Evolutionary conservation across 208 protist genomes (phyloP), one percentile per base, ranked within the genome.

Genomic region (Strigomonas galati): DNA sequence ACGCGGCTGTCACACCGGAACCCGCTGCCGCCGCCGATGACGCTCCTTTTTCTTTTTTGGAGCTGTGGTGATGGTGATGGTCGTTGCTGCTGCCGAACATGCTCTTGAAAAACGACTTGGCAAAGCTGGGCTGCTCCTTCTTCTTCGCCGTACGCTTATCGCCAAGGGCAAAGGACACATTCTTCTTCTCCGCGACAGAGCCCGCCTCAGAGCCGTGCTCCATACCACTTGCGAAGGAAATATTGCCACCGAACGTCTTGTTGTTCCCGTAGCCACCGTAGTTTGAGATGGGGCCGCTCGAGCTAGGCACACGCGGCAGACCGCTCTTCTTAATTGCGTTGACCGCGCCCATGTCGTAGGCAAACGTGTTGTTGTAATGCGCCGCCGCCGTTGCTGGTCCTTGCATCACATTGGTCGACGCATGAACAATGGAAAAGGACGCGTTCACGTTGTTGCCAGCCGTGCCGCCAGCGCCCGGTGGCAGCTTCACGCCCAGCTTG

Each of bases 41-140:
- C 32, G 12, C 40, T 26, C 49, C 54, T 1, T 19, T 63, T 9
- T 55, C 54, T 52, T 54, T 64, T 2, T 46, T 43, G 43, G 49
- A 49, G 31, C 32, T 68, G 57, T 51, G 54, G 54, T 62, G 62
- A 0, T 67, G 28, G 24, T 46, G 40, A 28, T 12, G 32, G 32
- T 37, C 6, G 32, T 37, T 15, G 31, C 49, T 24, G 53, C 54
- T 67, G 19, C 79, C 55, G 46, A 85, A 85, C 64, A 81, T 79
- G 52, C 69, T 79, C 49, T 85, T 82, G 49, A 85, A 82, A 55
- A 85, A 72, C 14, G 76, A 79, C 48, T 82, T 81, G 23, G 79
- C 79, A 17, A 85, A 81, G 67, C 71, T 84, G 24, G 51, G 40
- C 40, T 55, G 51, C 51, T 31, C 24, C 51, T 55, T 26, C 14